Base-by-base conservation (phyloP, 2,329 filamentous ascomycete genomes). In the Dactylellina leptospora region DNA sequence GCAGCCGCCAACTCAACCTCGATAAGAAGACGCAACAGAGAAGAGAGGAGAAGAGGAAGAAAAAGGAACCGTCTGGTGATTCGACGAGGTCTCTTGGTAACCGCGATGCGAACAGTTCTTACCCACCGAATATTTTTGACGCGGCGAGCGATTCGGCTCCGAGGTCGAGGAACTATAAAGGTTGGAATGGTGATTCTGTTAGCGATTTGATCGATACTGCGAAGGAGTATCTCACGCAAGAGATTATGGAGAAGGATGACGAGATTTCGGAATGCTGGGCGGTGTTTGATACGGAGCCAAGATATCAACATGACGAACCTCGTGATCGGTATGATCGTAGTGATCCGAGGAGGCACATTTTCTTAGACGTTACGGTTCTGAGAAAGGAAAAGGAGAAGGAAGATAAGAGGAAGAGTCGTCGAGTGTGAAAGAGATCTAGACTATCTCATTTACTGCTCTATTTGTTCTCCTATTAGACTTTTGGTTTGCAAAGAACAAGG, bases 271-370 rank as follows among this genome's bases (percentile, higher is more conserved):
- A 22, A n/a, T 58, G 42, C 20, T 66, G 61, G 61, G 45, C 51
- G 18, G 28, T 66, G 8, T 66, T 66, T 27, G 51, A 66, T 25
- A n/a, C 20, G 2, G 61, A 58, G 33, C 42, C 54, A 6, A 11
- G 18, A 22, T 58, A 58, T 13, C 61, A 48, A 13, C 27, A 25
- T 25, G n/a, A 56, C 2, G 47, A 66, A 13, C 22, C 23, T 1
- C 10, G 48, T 4, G 27, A 20, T 13, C 27, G 16, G 11, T 50
- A 30, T n/a, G 47, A 47, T 16, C 48, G 44, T n/a, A 13, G 42
- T 2, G 61, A 66, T 13, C 61, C 61, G 10, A 16, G 61, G 18
- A 66, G 40, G 33, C 33, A 58, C 36, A 48, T 66, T 30, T 28
- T 38, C 27, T 18, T 66, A 13, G 42, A 38, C 13, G 38, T 55